Evolutionary conservation across 495 filamentous ascomycete species (phyloP), one percentile per base, ranked within the genome.

Genomic region (Penicillium atrosanguineum): DNA sequence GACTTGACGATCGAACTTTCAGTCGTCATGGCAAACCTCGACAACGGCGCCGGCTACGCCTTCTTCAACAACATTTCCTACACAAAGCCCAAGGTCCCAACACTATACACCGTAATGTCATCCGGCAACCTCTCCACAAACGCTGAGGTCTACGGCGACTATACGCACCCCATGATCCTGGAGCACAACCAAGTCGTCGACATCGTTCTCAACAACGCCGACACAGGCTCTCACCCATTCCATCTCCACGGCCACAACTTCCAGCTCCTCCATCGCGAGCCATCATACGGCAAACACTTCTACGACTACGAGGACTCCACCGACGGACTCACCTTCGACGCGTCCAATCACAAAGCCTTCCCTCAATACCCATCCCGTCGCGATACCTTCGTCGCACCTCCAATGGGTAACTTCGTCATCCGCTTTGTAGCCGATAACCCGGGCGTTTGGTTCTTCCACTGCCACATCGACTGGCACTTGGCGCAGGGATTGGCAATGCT

Each of bases 161-260:
- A 84, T 70, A 87, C 87, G 6, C 80, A 94, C 61, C 61, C 86
- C 0, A 82, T 85, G 56, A 73, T 95, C 8, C 77, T 95, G 0
- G 73, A 83, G 0, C 81, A 86, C 44, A 78, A 78, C 42, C 73
- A 94, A 21, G 69, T 90, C 7, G 78, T 95, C 43, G 86, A 96
- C 45, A 84, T 96, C 38, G 71, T 92, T 20, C 62, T 96, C 7
- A 94, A 94, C 80, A 96, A 94, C 64, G 61, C 77, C 12, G 88
- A 91, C 57, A 61, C 79, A 0, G 87, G 87, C 41, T 82, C 78
- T 16, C 90, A 96, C 65, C 91, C 91, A 0, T 94, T 94, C 79
- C 89, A 95, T 74, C 74, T 95, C 2, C 90, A 95, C 76, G 91
- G 90, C 1, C 91, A 95, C 71, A 80, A 83, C 53, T 94, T 92